phyloP scores from a whole-genome alignment of 2,329 filamentous ascomycete genomes.

The Fusarium pseudograminearum region DNA sequence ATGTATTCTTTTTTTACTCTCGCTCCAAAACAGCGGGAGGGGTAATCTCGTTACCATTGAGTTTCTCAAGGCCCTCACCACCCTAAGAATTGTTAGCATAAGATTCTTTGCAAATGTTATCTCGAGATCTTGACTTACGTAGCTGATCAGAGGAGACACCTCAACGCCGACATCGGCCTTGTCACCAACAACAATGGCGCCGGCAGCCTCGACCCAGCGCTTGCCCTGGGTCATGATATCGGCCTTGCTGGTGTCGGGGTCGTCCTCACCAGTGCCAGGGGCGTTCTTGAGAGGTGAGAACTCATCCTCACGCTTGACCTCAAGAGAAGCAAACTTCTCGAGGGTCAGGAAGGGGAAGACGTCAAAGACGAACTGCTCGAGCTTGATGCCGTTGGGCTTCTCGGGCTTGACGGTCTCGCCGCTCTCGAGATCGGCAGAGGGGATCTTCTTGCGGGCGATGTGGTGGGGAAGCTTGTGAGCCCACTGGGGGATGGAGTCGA shows the following conservation, averaged over 20 bases:
- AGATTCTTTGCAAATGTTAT: background rate
- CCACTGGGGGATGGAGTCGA: constrained; percentile 91
- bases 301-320: constrained; percentile 96
- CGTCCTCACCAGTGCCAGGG: constrained; percentile 86
- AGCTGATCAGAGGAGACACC: constrained; percentile 92
- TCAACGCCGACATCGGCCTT: constrained; percentile 80
- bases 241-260: constrained; percentile 89
- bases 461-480: constrained; percentile 90
- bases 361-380: constrained; percentile 99
- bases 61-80: constrained; percentile 71
- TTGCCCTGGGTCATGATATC: constrained; percentile 92
- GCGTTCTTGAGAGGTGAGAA: constrained; percentile 98
- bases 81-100: constrained; percentile 55
- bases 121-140: constrained; percentile 72
- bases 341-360: constrained; percentile 92
- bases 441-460: constrained; percentile 98
- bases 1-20: constrained; percentile 48
- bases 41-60: constrained; percentile 65
- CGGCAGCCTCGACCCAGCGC: constrained; percentile 85
- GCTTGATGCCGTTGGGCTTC: constrained; percentile 97
- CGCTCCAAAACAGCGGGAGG: constrained; percentile 65
- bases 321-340: constrained; percentile 92
- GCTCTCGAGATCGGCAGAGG: constrained; percentile 79
- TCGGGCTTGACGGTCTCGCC: constrained; percentile 89
- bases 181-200: constrained; percentile 77